Evolutionary conservation across 257 asterid genomes (phyloP), one percentile per base, ranked within the genome.

Genomic region (Pogostemon cablin): DNA sequence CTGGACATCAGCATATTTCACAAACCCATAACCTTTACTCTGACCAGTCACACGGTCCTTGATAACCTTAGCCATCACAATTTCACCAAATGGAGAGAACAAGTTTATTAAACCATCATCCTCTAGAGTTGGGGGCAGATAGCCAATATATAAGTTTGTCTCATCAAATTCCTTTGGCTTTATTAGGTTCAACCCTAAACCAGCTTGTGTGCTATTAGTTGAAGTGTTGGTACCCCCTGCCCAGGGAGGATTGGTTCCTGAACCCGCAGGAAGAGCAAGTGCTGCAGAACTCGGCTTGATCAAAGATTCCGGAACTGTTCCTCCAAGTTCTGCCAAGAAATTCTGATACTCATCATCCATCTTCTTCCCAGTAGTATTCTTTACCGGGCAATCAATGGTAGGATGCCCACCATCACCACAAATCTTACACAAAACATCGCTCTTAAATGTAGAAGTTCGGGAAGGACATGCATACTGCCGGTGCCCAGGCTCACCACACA

Each of bases 391-490:
- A 42, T 93, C 99, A 9, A 91, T 87, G 11, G 97, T 93, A 6
- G 99, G 99, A 75, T 82, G 98, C 3, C 99, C 99, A 69, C 99
- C 97, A 69, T 93, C 99, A 74, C 99, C 99, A 72, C 99, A 93
- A 56, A 87, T 89, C 79, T 84, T 93, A 80, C 99, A 93, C 54
- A 86, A 73, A 67, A 93, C 97, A 43, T 93, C 99, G 69, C 97
- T 91, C 83, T 93, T 93, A 72, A 93, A 93, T 32, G 97, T 93
- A 0, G 97, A 80, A 7, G 82, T 68, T 6, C 96, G 88, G 32
- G 97, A 88, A 65, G 98, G 98, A 79, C 98, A 93, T 1, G 97
- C 96, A 72, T 81, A 88, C 74, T 93, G 97, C 76, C 98, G 73
- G 70, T 93, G 98, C 9, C 98, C 98, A 5, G 96, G 89, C 82